Base-by-base conservation (phyloP, 208 protist species). In the Entamoeba invadens region DNA sequence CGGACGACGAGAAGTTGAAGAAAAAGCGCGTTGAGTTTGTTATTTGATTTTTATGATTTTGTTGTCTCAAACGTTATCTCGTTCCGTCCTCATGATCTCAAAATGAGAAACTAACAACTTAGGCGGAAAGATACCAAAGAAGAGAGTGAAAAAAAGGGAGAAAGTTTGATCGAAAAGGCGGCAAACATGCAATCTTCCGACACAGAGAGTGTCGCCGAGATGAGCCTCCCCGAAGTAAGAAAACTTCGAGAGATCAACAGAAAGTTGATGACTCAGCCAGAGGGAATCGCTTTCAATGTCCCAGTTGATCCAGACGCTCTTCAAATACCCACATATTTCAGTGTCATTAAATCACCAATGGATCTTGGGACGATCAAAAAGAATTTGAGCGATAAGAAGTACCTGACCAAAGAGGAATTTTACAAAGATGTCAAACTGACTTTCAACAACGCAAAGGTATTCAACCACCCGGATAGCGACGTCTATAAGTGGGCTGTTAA, bases 281-380 rank as follows among this genome's bases (percentile, higher is more conserved):
- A 92, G 25, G 14, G 16, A 31, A 12, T 25, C 25, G 50, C 92
- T 46, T 93, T 93, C 45, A 91, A 91, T 44, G 10, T 18, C 12
- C 92, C 92, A 45, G 92, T 93, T 91, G 92, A 93, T 93, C 42
- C 35, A 45, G 42, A 45, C 16, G 92, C 25, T 21, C 35, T 45
- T 45, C 25, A 45, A 35, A 18, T 35, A 18, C 92, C 92, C 4
- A 93, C 92, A 45, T 94, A 94, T 2, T 92, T 44, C 12, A 92
- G 92, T 57, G 92, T 94, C 12, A 92, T 94, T 50, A 94, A 94
- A 92, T 44, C 42, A 44, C 93, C 93, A 44, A 94, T 94, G 93
- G 93, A 94, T 94, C 18, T 94, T 21, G 93, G 93, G 93, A 94
- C 93, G 2, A 94, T 94, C 16, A 68, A 94, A 35, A n/a, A 35